Evolutionary conservation across 139 green algal species (phyloP), one percentile per base, ranked within the genome.

Genomic region (Pseudopediastrum boryanum): DNA sequence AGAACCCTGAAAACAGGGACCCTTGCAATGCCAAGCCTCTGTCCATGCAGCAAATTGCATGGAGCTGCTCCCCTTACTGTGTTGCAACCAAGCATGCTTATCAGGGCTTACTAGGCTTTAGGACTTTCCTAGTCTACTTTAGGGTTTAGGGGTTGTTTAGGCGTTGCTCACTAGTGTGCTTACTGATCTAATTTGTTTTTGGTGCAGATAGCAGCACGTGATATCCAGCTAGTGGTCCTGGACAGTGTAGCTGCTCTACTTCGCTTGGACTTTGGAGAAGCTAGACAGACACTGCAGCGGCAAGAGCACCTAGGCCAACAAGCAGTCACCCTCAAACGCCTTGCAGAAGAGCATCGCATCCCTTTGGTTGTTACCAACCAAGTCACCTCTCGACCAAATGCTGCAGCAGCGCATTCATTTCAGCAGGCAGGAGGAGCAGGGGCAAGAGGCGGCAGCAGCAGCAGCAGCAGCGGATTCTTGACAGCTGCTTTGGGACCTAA

Each of bases 401-500:
- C 56, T 0, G 29, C 19, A 50, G 71, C 31, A 25, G 43, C 33
- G 7, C 35, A 64, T 27, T 52, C 65, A 21, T 31, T 48, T 27
- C 39, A 72, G 68, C 41, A 62, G 41, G 51, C 31, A 38, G 63
- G 43, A 64, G 61, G 54, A 76, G 71, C 77, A 67, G 3, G 42
- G 29, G 21, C 23, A 42, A 5, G 16, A 27, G 19, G 33, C 59
- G 29, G n/a, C 59, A 39, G 71, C 65, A 44, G 42, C 65, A 71
- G 63, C 39, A 46, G 39, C 2, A 48, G 68, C 25, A 39, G 59
- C n/a, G 74, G 73, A 29, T 48, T 52, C 27, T 19, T 97, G 51
- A 89, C 86, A 9, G 93, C 95, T 10, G 94, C 94, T n/a, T 82
- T 98, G 23, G 95, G 95, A 50, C 90, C 92, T 48, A 92, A 95